Evolutionary conservation across 176 grass and related monocot genomes (phyloP).

Genomic region (Oryza australiensis): DNA sequence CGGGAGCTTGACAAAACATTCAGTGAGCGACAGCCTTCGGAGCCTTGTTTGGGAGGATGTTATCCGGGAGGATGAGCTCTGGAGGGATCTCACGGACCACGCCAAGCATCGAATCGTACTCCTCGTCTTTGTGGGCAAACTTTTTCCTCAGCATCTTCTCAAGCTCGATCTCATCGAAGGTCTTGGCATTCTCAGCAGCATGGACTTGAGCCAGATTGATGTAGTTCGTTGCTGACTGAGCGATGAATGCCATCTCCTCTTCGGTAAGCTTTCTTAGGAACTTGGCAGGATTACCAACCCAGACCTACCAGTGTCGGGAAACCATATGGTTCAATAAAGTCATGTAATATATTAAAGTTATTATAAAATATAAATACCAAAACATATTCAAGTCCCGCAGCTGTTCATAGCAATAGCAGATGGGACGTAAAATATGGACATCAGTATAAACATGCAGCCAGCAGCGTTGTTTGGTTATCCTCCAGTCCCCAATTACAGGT

Average conservation of each 20-base stretch:
- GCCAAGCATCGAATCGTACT: slow-evolving; percentile 89
- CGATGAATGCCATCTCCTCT: slow-evolving; percentile 79
- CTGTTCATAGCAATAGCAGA: neutral
- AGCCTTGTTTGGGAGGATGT: slow-evolving; percentile 69
- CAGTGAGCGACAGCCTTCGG: slow-evolving; percentile 53
- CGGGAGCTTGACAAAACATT: slow-evolving; percentile 13
- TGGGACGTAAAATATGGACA: neutral
- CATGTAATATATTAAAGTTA: neutral
- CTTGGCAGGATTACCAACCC: slow-evolving; percentile 96
- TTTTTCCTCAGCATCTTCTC: slow-evolving; percentile 92
- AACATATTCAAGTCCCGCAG: neutral
- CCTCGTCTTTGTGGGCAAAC: slow-evolving; percentile 72
- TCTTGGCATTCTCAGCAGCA: slow-evolving; percentile 82
- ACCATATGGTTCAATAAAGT: neutral
- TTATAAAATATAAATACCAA: slow-evolving; percentile 16
- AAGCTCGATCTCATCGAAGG: slow-evolving; percentile 86
- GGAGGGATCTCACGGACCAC: slow-evolving; percentile 77
- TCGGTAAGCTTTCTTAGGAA: slow-evolving; percentile 94
- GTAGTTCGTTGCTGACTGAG: slow-evolving; percentile 82
- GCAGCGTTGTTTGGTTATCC: neutral
- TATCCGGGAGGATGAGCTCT: slow-evolving; percentile 74
- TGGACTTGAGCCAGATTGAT: slow-evolving; percentile 92
- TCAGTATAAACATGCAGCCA: neutral
- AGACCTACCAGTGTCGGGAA: slow-evolving; percentile 56
- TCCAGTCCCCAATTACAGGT: neutral